Percentiles rank a stretch among this genome's conserved stretches.
These are phyloP conservation scores for Hypoxylon sp. DNA, from an alignment of 2,329 filamentous ascomycete genomes.

Conservation along the genomic window DNA sequence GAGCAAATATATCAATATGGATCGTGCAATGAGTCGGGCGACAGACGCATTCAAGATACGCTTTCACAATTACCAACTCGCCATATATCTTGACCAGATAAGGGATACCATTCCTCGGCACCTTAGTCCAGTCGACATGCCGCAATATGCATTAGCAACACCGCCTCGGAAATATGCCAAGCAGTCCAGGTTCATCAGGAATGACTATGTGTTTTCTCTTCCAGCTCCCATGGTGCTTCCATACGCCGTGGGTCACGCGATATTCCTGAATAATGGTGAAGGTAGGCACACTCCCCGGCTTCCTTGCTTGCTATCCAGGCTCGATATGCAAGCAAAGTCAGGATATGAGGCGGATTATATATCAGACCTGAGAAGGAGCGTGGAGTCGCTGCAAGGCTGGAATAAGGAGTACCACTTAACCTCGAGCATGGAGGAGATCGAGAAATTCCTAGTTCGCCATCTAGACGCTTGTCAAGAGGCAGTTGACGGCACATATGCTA, in stretches of 20 bases:
- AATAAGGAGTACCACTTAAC: conserved; percentile 3
- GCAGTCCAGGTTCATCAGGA: not conserved
- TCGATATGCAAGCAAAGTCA: conserved; percentile 17
- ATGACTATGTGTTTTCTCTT: conserved; percentile 18
- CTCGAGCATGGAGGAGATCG: not conserved
- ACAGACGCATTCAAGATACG: conserved; percentile 14
- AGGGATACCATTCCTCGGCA: not conserved
- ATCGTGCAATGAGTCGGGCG: not conserved
- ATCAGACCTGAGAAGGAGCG: conserved; percentile 15
- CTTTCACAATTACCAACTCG: conserved; percentile 30
- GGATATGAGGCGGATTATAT: conserved; percentile 28
- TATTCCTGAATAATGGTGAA: not conserved
- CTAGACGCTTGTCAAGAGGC: conserved; percentile 4
- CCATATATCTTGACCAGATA: conserved; percentile 22
- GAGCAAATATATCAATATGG: conserved; percentile 12
- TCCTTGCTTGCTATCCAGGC: conserved; percentile 17
- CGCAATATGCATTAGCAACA: not conserved
- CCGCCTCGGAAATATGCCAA: not conserved
- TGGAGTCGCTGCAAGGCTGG: conserved; percentile 22
- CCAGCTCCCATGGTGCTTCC: conserved; percentile 1
- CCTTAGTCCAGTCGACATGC: not conserved
- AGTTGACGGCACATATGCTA: conserved; percentile 5
- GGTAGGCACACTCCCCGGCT: not conserved
- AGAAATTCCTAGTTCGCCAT: not conserved
- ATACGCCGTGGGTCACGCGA: not conserved